Evolutionary conservation across 129 eudicot species (phyloP).

Genomic region (Kitagawia praeruptora): DNA sequence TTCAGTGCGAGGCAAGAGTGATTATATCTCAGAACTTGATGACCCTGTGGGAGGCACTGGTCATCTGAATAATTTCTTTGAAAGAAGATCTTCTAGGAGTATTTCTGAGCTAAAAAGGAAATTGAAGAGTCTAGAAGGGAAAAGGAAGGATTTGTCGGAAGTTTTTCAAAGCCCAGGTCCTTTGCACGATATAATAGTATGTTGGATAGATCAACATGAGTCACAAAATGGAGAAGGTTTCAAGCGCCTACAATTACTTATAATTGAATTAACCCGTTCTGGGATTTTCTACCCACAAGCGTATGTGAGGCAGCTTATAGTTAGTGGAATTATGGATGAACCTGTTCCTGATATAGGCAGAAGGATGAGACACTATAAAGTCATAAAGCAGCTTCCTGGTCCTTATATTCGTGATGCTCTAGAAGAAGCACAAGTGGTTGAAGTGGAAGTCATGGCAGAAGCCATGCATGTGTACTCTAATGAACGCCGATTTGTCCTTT

Average conservation of each 20-base stretch:
- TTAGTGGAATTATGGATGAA: slow-evolving; percentile 72
- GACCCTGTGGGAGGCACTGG: slow-evolving; percentile 8
- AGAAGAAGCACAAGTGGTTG: slow-evolving; percentile 59
- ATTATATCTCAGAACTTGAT: slow-evolving; percentile 1
- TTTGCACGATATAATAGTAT: slow-evolving; percentile 79
- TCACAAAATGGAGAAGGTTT: slow-evolving; percentile 65
- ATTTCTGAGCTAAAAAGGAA: slow-evolving; percentile 12
- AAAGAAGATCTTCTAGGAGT: slow-evolving; percentile 11
- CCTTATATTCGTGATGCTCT: slow-evolving; percentile 51
- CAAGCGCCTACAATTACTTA: slow-evolving; percentile 68
- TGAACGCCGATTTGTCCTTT: slow-evolving; percentile 71
- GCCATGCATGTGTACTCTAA: slow-evolving; percentile 69
- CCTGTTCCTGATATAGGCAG: slow-evolving; percentile 41
- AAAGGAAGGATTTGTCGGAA: slow-evolving; percentile 32
- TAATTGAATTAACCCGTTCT: slow-evolving; percentile 55
- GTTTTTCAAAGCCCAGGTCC: slow-evolving; percentile 81
- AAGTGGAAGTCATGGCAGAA: slow-evolving; percentile 31
- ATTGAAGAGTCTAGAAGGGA: slow-evolving; percentile 18
- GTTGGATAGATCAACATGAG: slow-evolving; percentile 98
- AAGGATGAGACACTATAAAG: slow-evolving; percentile 57
- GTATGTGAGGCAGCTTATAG: slow-evolving; percentile 77
- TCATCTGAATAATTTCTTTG: slow-evolving; percentile 14
- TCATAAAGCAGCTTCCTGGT: slow-evolving; percentile 74
- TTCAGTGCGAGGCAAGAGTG: slow-evolving; percentile 16
- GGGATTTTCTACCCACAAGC: slow-evolving; percentile 84